Conservation (phyloP, 225 moss, liverwort and hornwort genomes). For the Antitrichia curtipendula region DNA sequence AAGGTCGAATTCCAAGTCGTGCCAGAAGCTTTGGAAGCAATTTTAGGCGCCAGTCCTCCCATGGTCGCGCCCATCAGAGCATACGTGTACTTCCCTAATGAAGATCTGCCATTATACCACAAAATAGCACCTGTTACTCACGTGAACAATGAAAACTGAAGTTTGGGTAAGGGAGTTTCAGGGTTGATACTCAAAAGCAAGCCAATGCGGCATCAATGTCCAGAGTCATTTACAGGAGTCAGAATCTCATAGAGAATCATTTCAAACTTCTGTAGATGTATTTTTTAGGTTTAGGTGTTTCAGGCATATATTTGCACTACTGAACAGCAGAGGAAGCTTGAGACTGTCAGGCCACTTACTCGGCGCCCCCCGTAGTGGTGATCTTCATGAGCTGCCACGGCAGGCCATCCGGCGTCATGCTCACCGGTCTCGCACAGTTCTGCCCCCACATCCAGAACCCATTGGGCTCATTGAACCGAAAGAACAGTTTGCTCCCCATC, state of each 20-base stretch:
- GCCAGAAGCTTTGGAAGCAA: neutral
- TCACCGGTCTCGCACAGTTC: neutral
- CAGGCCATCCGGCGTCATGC: neutral
- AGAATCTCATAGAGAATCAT: neutral
- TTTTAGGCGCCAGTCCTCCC: slow-evolving; percentile 10
- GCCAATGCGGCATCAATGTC: neutral
- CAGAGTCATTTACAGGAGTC: neutral
- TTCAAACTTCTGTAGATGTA: neutral
- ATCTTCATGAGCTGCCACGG: slow-evolving; percentile 18
- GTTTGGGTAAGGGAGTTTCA: neutral
- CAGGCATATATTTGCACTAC: neutral
- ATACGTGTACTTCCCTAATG: neutral
- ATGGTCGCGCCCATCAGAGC: slow-evolving; percentile 7
- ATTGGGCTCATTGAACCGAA: neutral
- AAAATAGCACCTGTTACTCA: neutral
- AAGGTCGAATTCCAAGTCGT: neutral
- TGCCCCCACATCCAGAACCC: slow-evolving; percentile 23
- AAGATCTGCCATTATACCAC: neutral
- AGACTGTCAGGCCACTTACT: neutral
- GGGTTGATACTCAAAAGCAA: neutral
- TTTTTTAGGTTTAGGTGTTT: neutral
- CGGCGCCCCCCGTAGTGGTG: slow-evolving; percentile 10
- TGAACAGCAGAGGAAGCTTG: neutral
- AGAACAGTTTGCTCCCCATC: slow-evolving; percentile 5
- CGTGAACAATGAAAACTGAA: neutral